Evolutionary conservation across 345 rosid genomes (phyloP), one percentile per base, ranked within the genome.

Genomic region (Geranium rotundifolium): DNA sequence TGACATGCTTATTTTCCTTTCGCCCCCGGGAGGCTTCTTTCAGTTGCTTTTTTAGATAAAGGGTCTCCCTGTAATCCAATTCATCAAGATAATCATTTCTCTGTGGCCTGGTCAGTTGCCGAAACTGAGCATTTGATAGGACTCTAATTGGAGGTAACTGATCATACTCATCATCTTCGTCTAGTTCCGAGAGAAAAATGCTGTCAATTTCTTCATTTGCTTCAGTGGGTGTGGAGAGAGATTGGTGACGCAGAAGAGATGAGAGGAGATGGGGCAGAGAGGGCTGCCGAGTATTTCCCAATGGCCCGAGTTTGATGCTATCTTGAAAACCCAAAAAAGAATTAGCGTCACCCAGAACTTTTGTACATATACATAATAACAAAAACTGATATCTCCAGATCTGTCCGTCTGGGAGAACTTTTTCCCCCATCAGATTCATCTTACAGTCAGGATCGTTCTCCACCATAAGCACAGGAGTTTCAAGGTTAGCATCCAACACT

Each of bases 181-280:
- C 90, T 39, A 62, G 69, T 8, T 83, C 83, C 1, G 78, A 76
- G 56, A 77, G 73, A 56, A 86, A 63, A 72, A 76, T 67, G 68
- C 75, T 82, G 46, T 80, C 83, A 30, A 80, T 63, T 71, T 83
- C 87, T 19, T 70, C 71, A 63, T 82, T 83, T 27, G 71, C 78
- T 77, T 79, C 91, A 75, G 71, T 74, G n/a, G 79, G 62, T 61
- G 72, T 65, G 4, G 82, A 71, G 23, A 77, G 59, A 56, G 93
- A 66, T 20, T 67, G 81, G 67, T 84, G 91, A 23, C 74, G 84
- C 59, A 93, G 72, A 71, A 86, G 74, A 71, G 82, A 79, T 12
- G 96, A 83, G 67, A 93, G 91, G 64, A 93, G 93, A 80, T 84
- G 97, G 58, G 97, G 97, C 67, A 93, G 75, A 68, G 99, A 90